Evolutionary conservation across 129 eudicot genomes (phyloP), one percentile per base, ranked within the genome.

Genomic region (Centaurea solstitialis): DNA sequence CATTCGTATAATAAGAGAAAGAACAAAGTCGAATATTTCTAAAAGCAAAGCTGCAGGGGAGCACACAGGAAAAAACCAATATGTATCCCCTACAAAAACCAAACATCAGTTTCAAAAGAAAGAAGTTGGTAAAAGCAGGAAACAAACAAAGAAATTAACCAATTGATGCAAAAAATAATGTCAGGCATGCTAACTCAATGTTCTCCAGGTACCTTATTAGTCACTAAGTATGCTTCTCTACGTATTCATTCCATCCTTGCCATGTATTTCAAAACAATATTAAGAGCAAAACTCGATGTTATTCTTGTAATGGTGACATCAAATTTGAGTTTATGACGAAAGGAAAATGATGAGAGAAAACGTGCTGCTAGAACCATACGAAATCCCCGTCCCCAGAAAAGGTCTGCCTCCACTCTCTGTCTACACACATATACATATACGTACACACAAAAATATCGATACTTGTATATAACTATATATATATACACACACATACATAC

Each of bases 41-140:
- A 17, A 57, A 57, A 57, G 64, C 64, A 57, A 57, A 57, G n/a
- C 18, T 17, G 64, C 64, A 57, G 17, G 64, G 64, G 21, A 53
- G 21, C 64, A 53, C 64, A 53, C 2, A 5, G 21, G 41, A 65
- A 24, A 65, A 65, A 77, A 62, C 28, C 2, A 39, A 23, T 15
- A n/a, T 23, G 45, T 50, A 66, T 77, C 40, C 15, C 81, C 74
- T 47, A 11, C n/a, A 30, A 18, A 61, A 76, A 76, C 23, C 39
- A 76, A 15, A 21, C 21, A 38, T 15, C 39, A 39, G 23, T 66
- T 38, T 23, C 0, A 39, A 67, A 24, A 77, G 74, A 21, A 40
- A 13, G 68, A 53, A 47, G 70, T 21, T 40, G 74, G 26, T 17
- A 24, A 40, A 2, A 9, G 24, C 21, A 53, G 21, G 64, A 53